Conservation (phyloP, 768 basidiomycete species). For the Kondoa subrosea region DNA sequence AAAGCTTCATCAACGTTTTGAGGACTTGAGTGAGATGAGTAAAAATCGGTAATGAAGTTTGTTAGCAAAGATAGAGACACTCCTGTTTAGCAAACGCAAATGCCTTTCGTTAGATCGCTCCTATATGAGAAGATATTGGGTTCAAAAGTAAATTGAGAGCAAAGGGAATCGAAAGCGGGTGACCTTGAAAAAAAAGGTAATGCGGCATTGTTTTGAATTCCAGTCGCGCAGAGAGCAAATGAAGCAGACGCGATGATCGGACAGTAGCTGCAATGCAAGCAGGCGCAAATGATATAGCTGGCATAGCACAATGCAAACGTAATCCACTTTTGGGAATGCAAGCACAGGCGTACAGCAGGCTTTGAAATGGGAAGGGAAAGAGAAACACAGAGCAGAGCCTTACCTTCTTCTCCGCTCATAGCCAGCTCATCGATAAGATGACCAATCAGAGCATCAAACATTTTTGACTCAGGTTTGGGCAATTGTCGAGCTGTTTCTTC, state of each 20-base stretch:
- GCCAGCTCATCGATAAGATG: slow-evolving; percentile 71
- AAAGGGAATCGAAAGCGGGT: neutral
- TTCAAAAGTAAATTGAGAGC: neutral
- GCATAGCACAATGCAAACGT: no score
- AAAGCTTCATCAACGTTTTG: slow-evolving; percentile 61
- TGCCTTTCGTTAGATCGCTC: no score
- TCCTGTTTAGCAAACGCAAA: neutral
- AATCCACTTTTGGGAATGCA: no score
- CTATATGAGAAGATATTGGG: neutral
- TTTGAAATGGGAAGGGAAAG: no score
- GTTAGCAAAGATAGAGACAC: slow-evolving; percentile 4
- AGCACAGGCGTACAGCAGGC: no score
- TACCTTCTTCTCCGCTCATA: slow-evolving; percentile 79
- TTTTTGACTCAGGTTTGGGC: no score
- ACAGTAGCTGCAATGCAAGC: no score
- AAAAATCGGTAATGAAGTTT: neutral
- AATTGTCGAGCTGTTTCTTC: neutral
- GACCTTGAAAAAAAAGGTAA: slow-evolving; percentile 3
- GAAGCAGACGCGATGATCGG: no score
- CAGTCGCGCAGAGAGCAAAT: no score
- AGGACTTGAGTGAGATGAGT: neutral
- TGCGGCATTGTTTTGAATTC: slow-evolving; percentile 16
- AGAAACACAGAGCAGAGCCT: slow-evolving; percentile 32
- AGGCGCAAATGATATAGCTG: no score
- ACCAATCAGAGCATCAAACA: slow-evolving; percentile 65